Evolutionary conservation across 345 rosid species (phyloP).

Genomic region (Pistacia vera): DNA sequence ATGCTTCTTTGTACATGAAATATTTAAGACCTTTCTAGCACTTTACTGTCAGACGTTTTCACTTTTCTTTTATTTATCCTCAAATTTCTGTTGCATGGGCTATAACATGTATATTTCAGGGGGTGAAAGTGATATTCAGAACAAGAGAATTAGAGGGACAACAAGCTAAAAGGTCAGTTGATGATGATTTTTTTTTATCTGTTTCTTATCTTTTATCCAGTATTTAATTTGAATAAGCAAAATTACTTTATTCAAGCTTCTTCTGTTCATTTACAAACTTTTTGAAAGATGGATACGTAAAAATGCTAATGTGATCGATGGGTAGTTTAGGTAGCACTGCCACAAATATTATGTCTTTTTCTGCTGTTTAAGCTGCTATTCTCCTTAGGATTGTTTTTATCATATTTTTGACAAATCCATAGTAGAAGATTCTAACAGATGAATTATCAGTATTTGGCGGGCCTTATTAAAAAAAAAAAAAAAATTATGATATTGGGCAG

Average conservation of each 20-base stretch:
- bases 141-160: slow-evolving; percentile 86
- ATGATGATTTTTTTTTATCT: not conserved
- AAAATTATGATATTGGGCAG: too few relatives aligned
- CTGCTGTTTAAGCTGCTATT: too few relatives aligned
- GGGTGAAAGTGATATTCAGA: slow-evolving; percentile 76
- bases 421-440: not conserved
- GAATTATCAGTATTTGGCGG: not conserved
- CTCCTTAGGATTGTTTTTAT: too few relatives aligned
- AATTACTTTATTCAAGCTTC: too few relatives aligned
- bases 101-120: slow-evolving; percentile 42
- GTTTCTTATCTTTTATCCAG: not conserved
- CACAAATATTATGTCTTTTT: too few relatives aligned
- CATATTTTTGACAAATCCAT: not conserved
- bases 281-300: too few relatives aligned
- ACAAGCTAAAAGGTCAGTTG: slow-evolving; percentile 75
- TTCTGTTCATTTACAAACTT: too few relatives aligned
- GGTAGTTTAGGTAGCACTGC: too few relatives aligned
- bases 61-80: slow-evolving; percentile 7
- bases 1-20: not conserved
- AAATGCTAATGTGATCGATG: too few relatives aligned
- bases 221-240: too few relatives aligned
- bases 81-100: slow-evolving; percentile 5
- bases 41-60: slow-evolving; percentile 17
- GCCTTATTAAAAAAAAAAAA: not conserved
- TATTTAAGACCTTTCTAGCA: not conserved